A percentile compares a stretch with the other conserved stretches of the same genome.
Evolutionary conservation across 805 yeast genomes (phyloP).

Genomic region (Kodamaea kaohsiungensis): DNA sequence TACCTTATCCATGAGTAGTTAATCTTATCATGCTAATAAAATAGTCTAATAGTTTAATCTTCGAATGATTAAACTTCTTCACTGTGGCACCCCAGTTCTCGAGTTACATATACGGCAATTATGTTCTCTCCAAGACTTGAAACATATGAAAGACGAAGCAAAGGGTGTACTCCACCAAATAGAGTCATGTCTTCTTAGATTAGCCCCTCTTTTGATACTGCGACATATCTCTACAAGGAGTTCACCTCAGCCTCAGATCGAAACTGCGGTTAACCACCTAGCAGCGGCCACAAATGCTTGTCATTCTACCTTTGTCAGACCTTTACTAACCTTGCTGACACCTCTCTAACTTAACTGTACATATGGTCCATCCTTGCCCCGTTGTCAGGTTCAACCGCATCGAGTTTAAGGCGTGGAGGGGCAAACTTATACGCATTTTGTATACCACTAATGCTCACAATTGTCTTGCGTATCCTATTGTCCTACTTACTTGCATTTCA

Average conservation of each 20-base stretch:
- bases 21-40: too few relatives aligned
- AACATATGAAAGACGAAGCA: background rate
- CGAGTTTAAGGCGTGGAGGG: background rate
- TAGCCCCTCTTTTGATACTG: too few relatives aligned
- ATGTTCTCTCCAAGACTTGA: too few relatives aligned
- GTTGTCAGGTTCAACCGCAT: background rate
- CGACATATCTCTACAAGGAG: background rate
- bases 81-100: too few relatives aligned
- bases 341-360: too few relatives aligned
- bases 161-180: background rate
- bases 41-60: too few relatives aligned
- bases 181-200: background rate
- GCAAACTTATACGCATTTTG: background rate
- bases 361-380: background rate
- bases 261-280: background rate
- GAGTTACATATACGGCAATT: too few relatives aligned
- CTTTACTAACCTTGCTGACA: background rate
- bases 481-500: background rate
- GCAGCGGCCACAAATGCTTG: too few relatives aligned
- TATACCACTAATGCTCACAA: background rate
- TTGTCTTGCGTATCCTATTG: background rate
- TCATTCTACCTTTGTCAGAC: background rate
- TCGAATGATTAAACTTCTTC: too few relatives aligned
- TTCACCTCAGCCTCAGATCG: background rate
- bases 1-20: too few relatives aligned